Percentiles rank a stretch among this genome's conserved stretches.
Conservation (phyloP, 202 grass and related monocot genomes). For the Cymbopogon flexuosus region DNA sequence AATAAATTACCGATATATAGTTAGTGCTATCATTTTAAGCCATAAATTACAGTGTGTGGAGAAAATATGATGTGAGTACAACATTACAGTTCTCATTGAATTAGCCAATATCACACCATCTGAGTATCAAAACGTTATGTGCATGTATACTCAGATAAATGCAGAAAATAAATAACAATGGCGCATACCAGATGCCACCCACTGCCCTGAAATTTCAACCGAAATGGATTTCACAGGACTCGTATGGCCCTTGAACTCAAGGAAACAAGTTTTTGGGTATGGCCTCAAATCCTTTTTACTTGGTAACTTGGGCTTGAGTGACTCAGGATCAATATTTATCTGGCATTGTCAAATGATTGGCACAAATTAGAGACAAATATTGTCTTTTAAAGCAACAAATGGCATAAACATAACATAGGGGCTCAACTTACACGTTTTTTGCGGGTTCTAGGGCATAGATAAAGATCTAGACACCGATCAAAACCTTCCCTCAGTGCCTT, state of each 20-base stretch:
- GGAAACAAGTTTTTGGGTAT: slow-evolving; percentile 89
- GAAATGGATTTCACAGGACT: slow-evolving; percentile 78
- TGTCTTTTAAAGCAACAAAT: neutral
- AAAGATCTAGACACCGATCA: slow-evolving; percentile 89
- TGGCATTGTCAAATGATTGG: slow-evolving; percentile 30
- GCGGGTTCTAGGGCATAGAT: slow-evolving; percentile 88
- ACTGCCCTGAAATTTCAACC: slow-evolving; percentile 75
- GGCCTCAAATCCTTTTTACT: slow-evolving; percentile 95
- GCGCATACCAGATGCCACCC: slow-evolving; percentile 82
- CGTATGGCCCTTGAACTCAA: slow-evolving; percentile 80
- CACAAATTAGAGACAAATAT: slow-evolving; percentile 1
- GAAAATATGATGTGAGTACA: neutral
- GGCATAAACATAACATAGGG: neutral
- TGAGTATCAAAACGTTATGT: neutral
- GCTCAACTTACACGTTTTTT: slow-evolving; percentile 73
- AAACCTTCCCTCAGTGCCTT: slow-evolving; percentile 85
- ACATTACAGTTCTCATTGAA: neutral
- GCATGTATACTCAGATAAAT: slow-evolving; percentile 3
- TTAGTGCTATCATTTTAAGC: neutral
- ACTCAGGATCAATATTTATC: slow-evolving; percentile 97
- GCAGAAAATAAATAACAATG: slow-evolving; percentile 12
- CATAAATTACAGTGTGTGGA: neutral
- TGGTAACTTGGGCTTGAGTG: slow-evolving; percentile 85
- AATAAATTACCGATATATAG: neutral
- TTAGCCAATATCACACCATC: neutral